Percentiles rank a stretch among this genome's conserved stretches.
Conservation (phyloP, 352 stramenopile species). For the Phytopythium ostracodes region DNA sequence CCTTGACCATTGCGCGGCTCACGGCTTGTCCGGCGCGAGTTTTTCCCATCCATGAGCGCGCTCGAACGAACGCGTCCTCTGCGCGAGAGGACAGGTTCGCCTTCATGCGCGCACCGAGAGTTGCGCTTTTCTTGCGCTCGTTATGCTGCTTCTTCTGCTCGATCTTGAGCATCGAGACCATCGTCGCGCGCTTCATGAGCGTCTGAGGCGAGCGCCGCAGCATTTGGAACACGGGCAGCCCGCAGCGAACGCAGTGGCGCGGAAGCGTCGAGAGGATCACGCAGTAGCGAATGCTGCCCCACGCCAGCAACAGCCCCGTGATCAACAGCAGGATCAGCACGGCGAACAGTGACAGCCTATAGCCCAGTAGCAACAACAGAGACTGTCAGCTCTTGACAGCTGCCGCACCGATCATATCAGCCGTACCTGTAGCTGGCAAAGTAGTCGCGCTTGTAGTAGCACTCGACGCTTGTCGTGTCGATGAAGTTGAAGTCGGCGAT, state of each 20-base stretch:
- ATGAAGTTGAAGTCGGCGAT: constrained; percentile 69
- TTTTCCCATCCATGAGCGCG: constrained; percentile 12
- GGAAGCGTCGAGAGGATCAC: constrained; percentile 49
- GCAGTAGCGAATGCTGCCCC: constrained; percentile 53
- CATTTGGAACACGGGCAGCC: constrained; percentile 53
- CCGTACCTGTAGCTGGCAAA: constrained; percentile 52
- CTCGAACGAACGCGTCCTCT: constrained; percentile 7
- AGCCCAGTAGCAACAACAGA: background rate
- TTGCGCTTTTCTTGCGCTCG: constrained; percentile 10
- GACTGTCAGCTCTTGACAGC: background rate
- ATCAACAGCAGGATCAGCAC: constrained; percentile 38
- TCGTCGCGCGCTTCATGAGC: constrained; percentile 24
- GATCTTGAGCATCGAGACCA: constrained; percentile 41
- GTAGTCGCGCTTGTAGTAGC: constrained; percentile 58
- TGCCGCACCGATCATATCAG: background rate
- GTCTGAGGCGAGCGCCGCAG: constrained; percentile 23
- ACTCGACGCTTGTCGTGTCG: constrained; percentile 61
- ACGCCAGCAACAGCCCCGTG: constrained; percentile 30
- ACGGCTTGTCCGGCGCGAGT: constrained; percentile 21
- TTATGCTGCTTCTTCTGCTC: constrained; percentile 21
- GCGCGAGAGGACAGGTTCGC: constrained; percentile 11
- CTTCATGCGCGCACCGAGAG: constrained; percentile 24
- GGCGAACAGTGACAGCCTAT: constrained; percentile 15
- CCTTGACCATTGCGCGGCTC: constrained; percentile 11
- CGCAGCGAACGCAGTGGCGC: constrained; percentile 54